Conservation (phyloP, 2,329 filamentous ascomycete genomes). For the Monilinia fructicola region DNA sequence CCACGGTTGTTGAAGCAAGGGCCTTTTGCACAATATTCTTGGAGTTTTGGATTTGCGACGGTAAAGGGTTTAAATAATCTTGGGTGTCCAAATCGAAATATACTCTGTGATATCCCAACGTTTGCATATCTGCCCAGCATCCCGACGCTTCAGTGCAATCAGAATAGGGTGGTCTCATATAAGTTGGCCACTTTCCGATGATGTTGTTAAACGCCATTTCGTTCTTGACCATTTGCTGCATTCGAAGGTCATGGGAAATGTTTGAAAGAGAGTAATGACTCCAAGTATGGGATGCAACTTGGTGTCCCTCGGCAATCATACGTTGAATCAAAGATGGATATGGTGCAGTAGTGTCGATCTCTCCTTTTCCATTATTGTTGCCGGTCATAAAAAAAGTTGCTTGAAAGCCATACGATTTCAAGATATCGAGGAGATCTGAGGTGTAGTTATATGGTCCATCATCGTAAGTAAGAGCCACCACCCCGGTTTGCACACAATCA, state of each 20-base stretch:
- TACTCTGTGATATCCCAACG: slow-evolving; percentile 48
- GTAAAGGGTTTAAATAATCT: slow-evolving; percentile 48
- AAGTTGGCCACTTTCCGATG: slow-evolving; percentile 53
- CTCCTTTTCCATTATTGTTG: slow-evolving; percentile 49
- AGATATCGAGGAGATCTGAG: slow-evolving; percentile 61
- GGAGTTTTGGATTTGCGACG: slow-evolving; percentile 46
- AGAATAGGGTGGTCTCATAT: slow-evolving; percentile 48
- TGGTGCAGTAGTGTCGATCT: slow-evolving; percentile 42
- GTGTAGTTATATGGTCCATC: slow-evolving; percentile 66
- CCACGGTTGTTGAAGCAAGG: slow-evolving; percentile 37
- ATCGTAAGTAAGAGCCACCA: slow-evolving; percentile 65
- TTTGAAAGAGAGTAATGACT: slow-evolving; percentile 49
- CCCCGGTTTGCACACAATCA: slow-evolving; percentile 52
- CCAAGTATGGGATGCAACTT: slow-evolving; percentile 59
- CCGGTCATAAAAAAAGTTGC: slow-evolving; percentile 67
- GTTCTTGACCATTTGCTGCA: slow-evolving; percentile 51
- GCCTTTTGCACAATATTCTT: slow-evolving; percentile 46
- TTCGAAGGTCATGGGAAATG: slow-evolving; percentile 45
- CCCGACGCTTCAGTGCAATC: slow-evolving; percentile 39
- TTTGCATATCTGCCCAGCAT: slow-evolving; percentile 41
- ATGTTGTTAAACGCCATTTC: slow-evolving; percentile 56
- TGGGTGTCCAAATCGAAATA: slow-evolving; percentile 53
- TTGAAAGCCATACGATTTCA: slow-evolving; percentile 58
- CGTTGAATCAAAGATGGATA: slow-evolving; percentile 49
- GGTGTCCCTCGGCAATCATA: slow-evolving; percentile 47